Evolutionary conservation across 140 eudicot species (phyloP).

Genomic region (Stevia rebaudiana): DNA sequence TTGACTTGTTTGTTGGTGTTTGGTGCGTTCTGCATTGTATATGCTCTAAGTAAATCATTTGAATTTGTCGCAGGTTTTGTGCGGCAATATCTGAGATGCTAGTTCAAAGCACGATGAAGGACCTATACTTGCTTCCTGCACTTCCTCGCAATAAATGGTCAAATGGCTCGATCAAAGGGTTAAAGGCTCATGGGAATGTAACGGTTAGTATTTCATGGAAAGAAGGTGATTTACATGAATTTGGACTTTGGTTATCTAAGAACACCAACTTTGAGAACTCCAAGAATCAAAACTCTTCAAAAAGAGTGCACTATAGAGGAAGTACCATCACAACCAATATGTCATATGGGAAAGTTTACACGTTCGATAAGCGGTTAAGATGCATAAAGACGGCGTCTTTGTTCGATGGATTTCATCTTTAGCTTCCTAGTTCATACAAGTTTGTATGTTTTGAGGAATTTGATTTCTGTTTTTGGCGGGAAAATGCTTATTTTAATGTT

Average conservation of each 20-base stretch:
- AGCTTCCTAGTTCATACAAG: constrained; percentile 8
- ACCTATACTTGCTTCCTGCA: constrained; percentile 74
- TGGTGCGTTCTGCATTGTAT: no score
- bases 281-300: constrained; percentile 26
- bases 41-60: not conserved
- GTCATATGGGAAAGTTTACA: constrained; percentile 46
- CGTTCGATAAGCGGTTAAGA: constrained; percentile 42
- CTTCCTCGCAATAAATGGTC: constrained; percentile 76
- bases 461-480: constrained; percentile 1
- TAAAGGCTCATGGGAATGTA: constrained; percentile 73
- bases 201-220: constrained; percentile 64
- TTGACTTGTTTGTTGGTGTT: no score
- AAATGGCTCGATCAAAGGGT: constrained; percentile 65
- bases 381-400: constrained; percentile 43
- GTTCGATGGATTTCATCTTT: constrained; percentile 1
- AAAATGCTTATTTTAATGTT: not conserved
- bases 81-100: constrained; percentile 83
- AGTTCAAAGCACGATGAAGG: constrained; percentile 61
- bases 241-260: constrained; percentile 46
- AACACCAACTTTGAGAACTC: constrained; percentile 14
- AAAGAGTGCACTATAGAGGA: constrained; percentile 53
- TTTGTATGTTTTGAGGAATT: constrained; percentile 4
- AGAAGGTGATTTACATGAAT: constrained; percentile 64
- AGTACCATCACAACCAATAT: constrained; percentile 32
- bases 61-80: constrained; percentile 35